phyloP scores from a whole-genome alignment of 306 rosid species.

The Carpinus fangiana region DNA sequence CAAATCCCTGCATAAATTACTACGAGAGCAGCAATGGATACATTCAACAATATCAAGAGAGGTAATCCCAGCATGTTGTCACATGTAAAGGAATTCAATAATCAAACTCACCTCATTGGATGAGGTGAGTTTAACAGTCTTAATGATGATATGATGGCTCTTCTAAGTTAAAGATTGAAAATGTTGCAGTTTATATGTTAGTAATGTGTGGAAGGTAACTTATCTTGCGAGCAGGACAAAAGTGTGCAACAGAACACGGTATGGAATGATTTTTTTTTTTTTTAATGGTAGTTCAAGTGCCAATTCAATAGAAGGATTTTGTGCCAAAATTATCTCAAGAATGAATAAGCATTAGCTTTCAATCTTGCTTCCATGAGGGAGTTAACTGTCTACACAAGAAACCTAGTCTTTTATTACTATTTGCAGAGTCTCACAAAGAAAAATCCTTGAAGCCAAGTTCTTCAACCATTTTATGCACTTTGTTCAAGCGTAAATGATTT shows the following conservation, averaged over 20 bases:
- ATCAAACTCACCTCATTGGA: not conserved
- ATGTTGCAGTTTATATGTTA: too few relatives aligned
- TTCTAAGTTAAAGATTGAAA: not conserved
- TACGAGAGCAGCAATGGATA: not conserved
- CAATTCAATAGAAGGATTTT: not conserved
- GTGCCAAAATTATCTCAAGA: not conserved
- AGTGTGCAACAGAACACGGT: not conserved
- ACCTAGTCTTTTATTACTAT: not conserved
- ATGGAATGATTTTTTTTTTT: not conserved
- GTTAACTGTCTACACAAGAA: not conserved
- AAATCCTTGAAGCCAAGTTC: slow-evolving; percentile 10
- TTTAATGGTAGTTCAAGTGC: not conserved
- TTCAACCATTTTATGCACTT: slow-evolving; percentile 1
- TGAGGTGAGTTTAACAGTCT: not conserved
- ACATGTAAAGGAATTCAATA: too few relatives aligned
- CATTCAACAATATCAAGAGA: too few relatives aligned
- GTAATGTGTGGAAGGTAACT: too few relatives aligned
- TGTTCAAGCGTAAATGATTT: slow-evolving; percentile 5
- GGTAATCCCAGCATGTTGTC: too few relatives aligned
- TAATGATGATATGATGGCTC: not conserved
- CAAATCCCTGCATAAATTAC: not conserved
- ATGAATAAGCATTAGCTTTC: not conserved
- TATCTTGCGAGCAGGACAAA: not conserved
- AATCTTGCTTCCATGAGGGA: not conserved
- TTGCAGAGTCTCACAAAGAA: not conserved